Conservation (phyloP, 768 basidiomycete species). For the Boletus pseudopeckii region DNA sequence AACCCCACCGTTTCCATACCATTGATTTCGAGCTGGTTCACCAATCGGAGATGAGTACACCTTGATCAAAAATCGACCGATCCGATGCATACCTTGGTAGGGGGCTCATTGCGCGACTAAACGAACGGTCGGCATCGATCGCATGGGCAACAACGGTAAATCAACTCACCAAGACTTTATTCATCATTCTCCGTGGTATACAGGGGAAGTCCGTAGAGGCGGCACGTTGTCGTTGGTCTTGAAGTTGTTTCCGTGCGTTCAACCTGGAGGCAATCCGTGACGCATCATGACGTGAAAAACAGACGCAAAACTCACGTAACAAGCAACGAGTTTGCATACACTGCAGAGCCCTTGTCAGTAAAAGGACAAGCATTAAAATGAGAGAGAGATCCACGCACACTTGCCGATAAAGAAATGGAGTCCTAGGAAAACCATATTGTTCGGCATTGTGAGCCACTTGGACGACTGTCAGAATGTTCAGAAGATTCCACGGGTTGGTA, state of each 20-base stretch:
- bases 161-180: constrained; percentile 11
- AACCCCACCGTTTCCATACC: constrained; percentile 29
- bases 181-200: constrained; percentile 11
- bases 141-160: not conserved
- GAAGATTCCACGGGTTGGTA: not conserved
- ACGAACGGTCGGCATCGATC: not conserved
- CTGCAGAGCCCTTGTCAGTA: constrained; percentile 21
- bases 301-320: constrained; percentile 33
- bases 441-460: constrained; percentile 46
- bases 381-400: constrained; percentile 27
- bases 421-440: constrained; percentile 50
- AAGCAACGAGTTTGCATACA: constrained; percentile 51
- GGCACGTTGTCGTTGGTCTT: constrained; percentile 26
- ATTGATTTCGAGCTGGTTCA: constrained; percentile 27
- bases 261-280: constrained; percentile 22
- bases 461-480: not conserved
- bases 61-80: not conserved
- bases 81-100: constrained; percentile 19
- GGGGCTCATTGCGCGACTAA: constrained; percentile 8
- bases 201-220: constrained; percentile 27
- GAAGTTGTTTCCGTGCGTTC: constrained; percentile 36
- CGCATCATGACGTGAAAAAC: not conserved
- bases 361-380: not conserved
- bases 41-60: not conserved
- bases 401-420: constrained; percentile 54